Conservation (phyloP, 345 rosid species). For the Stellera chamaejasme region DNA sequence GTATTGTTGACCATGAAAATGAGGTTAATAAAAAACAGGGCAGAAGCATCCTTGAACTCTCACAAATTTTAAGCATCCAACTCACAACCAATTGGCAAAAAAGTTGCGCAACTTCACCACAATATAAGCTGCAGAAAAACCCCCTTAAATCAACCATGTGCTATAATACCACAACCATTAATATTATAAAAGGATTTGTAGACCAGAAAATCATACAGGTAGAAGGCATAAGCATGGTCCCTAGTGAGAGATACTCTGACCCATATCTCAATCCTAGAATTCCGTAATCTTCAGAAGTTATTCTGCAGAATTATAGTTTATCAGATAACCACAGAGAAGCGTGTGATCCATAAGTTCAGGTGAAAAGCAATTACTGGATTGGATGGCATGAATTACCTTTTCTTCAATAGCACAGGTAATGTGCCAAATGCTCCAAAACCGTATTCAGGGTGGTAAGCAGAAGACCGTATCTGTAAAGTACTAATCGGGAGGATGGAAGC, state of each 20-base stretch:
- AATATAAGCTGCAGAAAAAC: not conserved
- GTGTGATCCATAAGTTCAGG: not conserved
- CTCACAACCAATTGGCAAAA: not conserved
- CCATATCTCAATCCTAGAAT: slow-evolving; percentile 86
- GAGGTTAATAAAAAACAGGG: too few species aligned
- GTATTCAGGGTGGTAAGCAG: slow-evolving; percentile 60
- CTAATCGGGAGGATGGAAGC: slow-evolving; percentile 24
- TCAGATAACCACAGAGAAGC: slow-evolving; percentile 11
- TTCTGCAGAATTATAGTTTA: slow-evolving; percentile 24
- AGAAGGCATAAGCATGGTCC: slow-evolving; percentile 60
- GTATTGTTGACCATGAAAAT: too few species aligned
- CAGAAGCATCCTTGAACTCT: too few species aligned
- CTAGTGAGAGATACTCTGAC: slow-evolving; percentile 55
- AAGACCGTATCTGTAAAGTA: slow-evolving; percentile 56
- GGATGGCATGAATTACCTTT: slow-evolving; percentile 26
- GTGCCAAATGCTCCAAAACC: slow-evolving; percentile 79
- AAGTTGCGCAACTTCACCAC: not conserved
- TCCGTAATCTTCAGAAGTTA: slow-evolving; percentile 48
- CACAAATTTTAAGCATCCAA: too few species aligned
- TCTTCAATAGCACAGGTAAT: slow-evolving; percentile 51
- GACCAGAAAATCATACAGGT: slow-evolving; percentile 26
- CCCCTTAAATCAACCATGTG: not conserved
- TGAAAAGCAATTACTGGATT: not conserved
- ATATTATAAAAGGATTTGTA: slow-evolving; percentile 3
- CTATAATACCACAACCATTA: not conserved